phyloP scores from a whole-genome alignment of 1,284 basidiomycete genomes.

The Schizopora paradoxa region DNA sequence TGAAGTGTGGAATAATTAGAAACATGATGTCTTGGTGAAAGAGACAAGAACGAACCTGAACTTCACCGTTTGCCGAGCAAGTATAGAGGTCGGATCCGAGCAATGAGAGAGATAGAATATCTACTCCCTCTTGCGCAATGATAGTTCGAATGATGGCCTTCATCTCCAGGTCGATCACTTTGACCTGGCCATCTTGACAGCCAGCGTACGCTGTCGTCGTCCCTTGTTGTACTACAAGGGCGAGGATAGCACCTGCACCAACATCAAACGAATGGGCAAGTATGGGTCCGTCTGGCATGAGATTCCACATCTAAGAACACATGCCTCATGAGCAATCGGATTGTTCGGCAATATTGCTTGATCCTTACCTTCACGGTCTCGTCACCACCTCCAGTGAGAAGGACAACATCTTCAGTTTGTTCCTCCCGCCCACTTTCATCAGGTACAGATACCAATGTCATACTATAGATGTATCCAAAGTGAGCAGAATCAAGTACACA shows the following conservation, averaged over 20 bases:
- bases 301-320: slow-evolving; percentile 65
- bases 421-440: slow-evolving; percentile 33
- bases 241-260: slow-evolving; percentile 69
- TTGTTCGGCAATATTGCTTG: slow-evolving; percentile 8
- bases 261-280: slow-evolving; percentile 61
- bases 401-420: slow-evolving; percentile 39
- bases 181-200: slow-evolving; percentile 90
- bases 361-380: slow-evolving; percentile 71
- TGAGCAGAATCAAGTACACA: slow-evolving; percentile 87
- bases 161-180: slow-evolving; percentile 89
- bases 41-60: slow-evolving; percentile 46
- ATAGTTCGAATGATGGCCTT: slow-evolving; percentile 81
- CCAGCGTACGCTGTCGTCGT: slow-evolving; percentile 91
- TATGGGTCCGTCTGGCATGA: slow-evolving; percentile 39
- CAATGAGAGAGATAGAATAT: slow-evolving; percentile 76
- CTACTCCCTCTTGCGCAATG: slow-evolving; percentile 74
- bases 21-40: slow-evolving; percentile 6
- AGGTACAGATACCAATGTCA: slow-evolving; percentile 52
- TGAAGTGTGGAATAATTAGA: slow-evolving; percentile 28
- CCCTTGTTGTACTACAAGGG: slow-evolving; percentile 69
- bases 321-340: not conserved
- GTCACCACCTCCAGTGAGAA: slow-evolving; percentile 85
- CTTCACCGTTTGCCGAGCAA: slow-evolving; percentile 76
- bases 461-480: slow-evolving; percentile 91
- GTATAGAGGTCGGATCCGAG: slow-evolving; percentile 77